Percentiles rank a stretch among this genome's conserved stretches.
These are phyloP conservation scores for Colletotrichum magnum DNA, from an alignment of 2,329 filamentous ascomycete species.

Conservation along the genomic window DNA sequence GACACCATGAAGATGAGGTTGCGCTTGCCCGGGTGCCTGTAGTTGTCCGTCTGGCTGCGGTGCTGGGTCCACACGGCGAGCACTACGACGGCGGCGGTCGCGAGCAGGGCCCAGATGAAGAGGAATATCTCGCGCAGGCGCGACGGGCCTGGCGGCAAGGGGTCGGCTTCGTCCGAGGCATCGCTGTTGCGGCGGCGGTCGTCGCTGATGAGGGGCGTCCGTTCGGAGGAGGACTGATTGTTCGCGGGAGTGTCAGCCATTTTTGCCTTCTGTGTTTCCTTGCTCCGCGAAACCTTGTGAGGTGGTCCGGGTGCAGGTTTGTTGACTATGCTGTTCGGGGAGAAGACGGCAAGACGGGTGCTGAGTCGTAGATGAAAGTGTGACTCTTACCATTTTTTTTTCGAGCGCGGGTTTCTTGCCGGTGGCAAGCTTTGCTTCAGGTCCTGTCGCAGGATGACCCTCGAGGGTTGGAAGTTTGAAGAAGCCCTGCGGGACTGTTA, in stretches of 20 bases:
- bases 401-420: neutral
- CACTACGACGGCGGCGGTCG: conserved; percentile 83
- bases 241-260: conserved; percentile 31
- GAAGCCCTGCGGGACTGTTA: conserved; percentile 10
- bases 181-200: conserved; percentile 47
- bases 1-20: conserved; percentile 99
- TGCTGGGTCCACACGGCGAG: conserved; percentile 86
- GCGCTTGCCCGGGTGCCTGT: conserved; percentile 70
- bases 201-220: conserved; percentile 58
- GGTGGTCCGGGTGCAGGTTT: neutral
- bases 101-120: conserved; percentile 86
- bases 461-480: neutral
- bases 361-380: neutral
- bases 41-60: conserved; percentile 64
- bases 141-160: conserved; percentile 46
- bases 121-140: conserved; percentile 79
- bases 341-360: neutral
- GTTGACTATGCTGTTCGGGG: neutral
- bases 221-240: conserved; percentile 61
- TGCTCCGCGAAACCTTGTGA: neutral
- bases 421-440: conserved; percentile 19
- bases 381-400: conserved; percentile 23
- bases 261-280: neutral
- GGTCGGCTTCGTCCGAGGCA: conserved; percentile 39
- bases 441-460: conserved; percentile 18